phyloP scores from a whole-genome alignment of 108 stramenopile genomes.

The Nannochloropsis granulata region DNA sequence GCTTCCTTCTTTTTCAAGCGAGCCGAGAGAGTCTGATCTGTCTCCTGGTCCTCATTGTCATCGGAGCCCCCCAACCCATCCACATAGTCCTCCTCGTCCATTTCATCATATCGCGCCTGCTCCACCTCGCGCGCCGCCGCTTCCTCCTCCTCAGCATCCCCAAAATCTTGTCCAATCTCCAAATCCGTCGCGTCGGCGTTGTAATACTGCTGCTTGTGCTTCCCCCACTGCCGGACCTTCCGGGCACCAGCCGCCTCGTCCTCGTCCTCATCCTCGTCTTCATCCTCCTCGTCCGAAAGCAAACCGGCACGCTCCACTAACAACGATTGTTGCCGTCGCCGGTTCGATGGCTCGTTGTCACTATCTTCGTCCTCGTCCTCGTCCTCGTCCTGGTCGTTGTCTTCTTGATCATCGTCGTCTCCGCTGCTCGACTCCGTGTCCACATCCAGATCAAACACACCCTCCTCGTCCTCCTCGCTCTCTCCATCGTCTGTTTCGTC shows the following conservation, averaged over 20 bases:
- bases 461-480: neutral
- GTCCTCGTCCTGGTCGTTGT: neutral
- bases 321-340: conserved; percentile 6
- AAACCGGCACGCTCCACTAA: conserved; percentile 9
- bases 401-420: neutral
- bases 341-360: conserved; percentile 2
- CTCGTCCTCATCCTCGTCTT: neutral
- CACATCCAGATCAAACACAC: neutral
- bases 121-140: conserved; percentile 34
- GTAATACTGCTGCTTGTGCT: conserved; percentile 65
- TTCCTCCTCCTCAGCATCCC: conserved; percentile 30
- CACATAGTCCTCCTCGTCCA: conserved; percentile 33
- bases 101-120: conserved; percentile 28
- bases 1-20: conserved; percentile 7
- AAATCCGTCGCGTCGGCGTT: conserved; percentile 84
- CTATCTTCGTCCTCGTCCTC: neutral
- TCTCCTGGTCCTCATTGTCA: conserved; percentile 9
- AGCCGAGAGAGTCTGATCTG: neutral
- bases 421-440: neutral
- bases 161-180: conserved; percentile 66
- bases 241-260: neutral
- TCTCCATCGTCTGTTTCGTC: conserved; percentile 1
- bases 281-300: neutral
- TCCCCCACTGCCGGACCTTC: conserved; percentile 50
- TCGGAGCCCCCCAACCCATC: conserved; percentile 9